Evolutionary conservation across 495 filamentous ascomycete species (phyloP).

Genomic region (Penicillium mononematosum): DNA sequence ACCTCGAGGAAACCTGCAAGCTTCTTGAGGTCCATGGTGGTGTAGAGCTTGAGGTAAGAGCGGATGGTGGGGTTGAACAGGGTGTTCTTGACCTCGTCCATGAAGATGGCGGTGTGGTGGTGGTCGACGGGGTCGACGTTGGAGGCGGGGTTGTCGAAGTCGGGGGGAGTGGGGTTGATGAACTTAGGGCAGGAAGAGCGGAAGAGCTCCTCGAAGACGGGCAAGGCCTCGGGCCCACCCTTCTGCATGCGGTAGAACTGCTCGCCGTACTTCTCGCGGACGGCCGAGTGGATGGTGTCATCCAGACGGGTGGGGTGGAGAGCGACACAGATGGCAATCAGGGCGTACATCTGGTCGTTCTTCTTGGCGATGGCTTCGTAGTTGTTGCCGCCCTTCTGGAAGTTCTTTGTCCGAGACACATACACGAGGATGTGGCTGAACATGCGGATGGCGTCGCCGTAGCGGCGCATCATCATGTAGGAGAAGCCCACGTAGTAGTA

Average conservation of each 20-base stretch:
- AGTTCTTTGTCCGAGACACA: slow-evolving; percentile 98
- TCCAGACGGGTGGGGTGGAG: slow-evolving; percentile 96
- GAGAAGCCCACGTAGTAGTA: slow-evolving; percentile 99
- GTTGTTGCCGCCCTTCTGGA: slow-evolving; percentile 92
- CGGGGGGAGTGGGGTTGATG: slow-evolving; percentile 94
- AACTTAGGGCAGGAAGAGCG: slow-evolving; percentile 95
- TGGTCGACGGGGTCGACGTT: slow-evolving; percentile 98
- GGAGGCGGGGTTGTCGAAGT: slow-evolving; percentile 90
- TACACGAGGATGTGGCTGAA: slow-evolving; percentile 99
- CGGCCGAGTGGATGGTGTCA: slow-evolving; percentile 97
- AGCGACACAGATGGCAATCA: slow-evolving; percentile 97
- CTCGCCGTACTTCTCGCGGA: slow-evolving; percentile 98
- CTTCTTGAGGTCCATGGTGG: slow-evolving; percentile 98
- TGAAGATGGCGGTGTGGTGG: slow-evolving; percentile 96
- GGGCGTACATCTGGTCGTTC: slow-evolving; percentile 99
- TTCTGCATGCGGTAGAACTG: slow-evolving; percentile 93
- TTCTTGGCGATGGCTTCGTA: slow-evolving; percentile 99
- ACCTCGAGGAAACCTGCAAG: slow-evolving; percentile 95
- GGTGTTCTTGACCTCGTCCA: slow-evolving; percentile 99
- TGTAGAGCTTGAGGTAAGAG: slow-evolving; percentile 98
- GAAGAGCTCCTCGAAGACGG: slow-evolving; percentile 97
- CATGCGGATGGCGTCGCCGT: slow-evolving; percentile 97
- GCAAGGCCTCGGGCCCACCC: slow-evolving; percentile 89
- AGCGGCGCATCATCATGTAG: slow-evolving; percentile 99
- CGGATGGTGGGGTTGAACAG: slow-evolving; percentile 87